Base-by-base conservation (phyloP, 257 asterid genomes). In the Nicotiana undulata region DNA sequence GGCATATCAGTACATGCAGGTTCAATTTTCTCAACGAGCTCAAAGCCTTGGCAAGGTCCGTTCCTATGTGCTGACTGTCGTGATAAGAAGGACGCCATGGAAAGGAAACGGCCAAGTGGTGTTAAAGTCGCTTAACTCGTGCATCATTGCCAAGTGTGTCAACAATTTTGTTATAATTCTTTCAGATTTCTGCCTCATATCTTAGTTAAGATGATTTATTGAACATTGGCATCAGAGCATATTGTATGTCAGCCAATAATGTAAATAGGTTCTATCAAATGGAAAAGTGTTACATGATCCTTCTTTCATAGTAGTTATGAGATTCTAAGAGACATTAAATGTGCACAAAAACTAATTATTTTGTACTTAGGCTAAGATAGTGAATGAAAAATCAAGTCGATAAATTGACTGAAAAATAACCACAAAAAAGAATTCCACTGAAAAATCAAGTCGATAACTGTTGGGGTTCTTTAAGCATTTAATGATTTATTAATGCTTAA, bases 11-110 rank as follows among this genome's bases (percentile, higher is more conserved):
- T 92, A 59, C 97, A 92, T 60, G 97, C 98, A 16, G 96, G 95
- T 32, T 86, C 93, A 49, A 90, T 94, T 64, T 94, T 93, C 85
- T 89, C 97, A 0, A 83, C 83, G 75, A 88, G 93, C 89, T 84
- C 98, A 16, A 90, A 83, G 83, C 98, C 96, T 0, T 94, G 98
- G 97, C 90, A 93, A 89, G 97, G 97, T 13, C 98, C 98, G 20
- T 94, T 94, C 81, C 92, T 94, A 0, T 94, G 98, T 77, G 88
- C 83, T 2, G 96, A 87, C 32, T 93, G 98, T 32, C 90, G 89
- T 7, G 81, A 88, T 63, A 94, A 94, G 91, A 92, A 92, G 84
- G 97, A 94, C 5, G 98, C 97, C 74, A 90, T 94, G 98, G 98
- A 90, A 85, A 91, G 91, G 31, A 90, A 86, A 81, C 82, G 89